Base-by-base conservation (phyloP, 441 rosid species). In the Croton laevigatus region DNA sequence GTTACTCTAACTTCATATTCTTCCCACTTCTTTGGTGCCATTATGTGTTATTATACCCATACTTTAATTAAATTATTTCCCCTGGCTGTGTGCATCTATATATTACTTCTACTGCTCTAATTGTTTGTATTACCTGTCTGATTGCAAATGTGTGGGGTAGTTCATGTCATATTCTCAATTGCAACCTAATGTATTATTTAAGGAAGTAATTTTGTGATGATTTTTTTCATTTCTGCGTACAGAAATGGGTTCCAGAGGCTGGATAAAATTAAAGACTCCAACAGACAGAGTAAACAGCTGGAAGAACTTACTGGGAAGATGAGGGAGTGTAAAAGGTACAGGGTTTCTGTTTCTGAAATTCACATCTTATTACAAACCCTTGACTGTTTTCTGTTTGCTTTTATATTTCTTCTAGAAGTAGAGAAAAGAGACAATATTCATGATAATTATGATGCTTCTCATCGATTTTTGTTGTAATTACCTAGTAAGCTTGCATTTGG, bases 221-320 rank as follows among this genome's bases (percentile, higher is more conserved):
- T 32, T 10, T 22, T 27, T 36, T 59, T n/a, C 32, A 16, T 58
- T 19, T 55, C 2, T 61, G 19, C 9, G 34, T 61, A 63, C 87
- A 95, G 99, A 73, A 92, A 91, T 86, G 98, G 98, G 9, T 95
- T 92, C 79, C 96, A 95, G 84, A 95, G 89, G 83, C 78, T 95
- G 83, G 98, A 95, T 76, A 92, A 95, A 83, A 83, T 95, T 62
- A 95, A 95, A 84, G 99, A 95, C 76, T 85, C 82, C 54, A 95
- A 70, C 74, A 85, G 99, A 73, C 93, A 91, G 76, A 88, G 94
- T 73, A 87, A 97, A 80, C 98, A 95, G 81, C 83, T 95, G 70
- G 95, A 95, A 76, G 98, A 93, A 76, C 97, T 93, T 75, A 88
- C 98, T 2, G 96, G 79, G 55, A 93, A 85, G 82, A 95, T 95